A percentile compares a stretch with the other conserved stretches of the same genome.
Conservation (phyloP, 208 protist species). For the Histomonas meleagridis region DNA sequence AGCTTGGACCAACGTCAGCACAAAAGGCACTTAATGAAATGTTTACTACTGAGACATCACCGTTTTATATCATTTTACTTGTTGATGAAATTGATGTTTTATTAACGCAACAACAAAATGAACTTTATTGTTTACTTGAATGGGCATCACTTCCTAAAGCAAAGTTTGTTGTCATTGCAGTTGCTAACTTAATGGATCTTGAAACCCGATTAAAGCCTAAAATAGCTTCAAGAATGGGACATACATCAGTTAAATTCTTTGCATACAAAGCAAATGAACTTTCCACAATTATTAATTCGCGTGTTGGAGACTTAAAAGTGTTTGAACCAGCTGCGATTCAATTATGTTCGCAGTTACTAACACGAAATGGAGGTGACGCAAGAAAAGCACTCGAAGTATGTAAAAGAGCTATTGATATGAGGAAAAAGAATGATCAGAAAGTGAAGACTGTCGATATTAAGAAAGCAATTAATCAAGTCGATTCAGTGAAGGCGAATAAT, state of each 20-base stretch:
- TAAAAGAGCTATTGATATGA: conserved; percentile 19
- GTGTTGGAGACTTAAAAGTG: neutral
- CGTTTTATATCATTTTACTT: neutral
- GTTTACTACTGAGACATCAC: neutral
- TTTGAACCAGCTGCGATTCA: neutral
- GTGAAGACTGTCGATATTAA: neutral
- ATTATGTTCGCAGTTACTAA: neutral
- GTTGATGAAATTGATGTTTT: conserved; percentile 29
- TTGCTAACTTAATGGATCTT: conserved; percentile 35
- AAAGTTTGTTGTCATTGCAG: neutral
- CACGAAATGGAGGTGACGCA: neutral
- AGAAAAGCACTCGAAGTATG: conserved; percentile 29
- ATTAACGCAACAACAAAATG: neutral
- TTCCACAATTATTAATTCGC: neutral
- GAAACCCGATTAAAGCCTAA: conserved; percentile 5
- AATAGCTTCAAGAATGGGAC: conserved; percentile 4
- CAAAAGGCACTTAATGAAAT: neutral
- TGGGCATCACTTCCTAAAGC: neutral
- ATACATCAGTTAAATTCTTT: neutral
- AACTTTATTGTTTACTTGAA: conserved; percentile 4
- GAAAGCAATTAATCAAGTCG: neutral
- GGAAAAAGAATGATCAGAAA: neutral
- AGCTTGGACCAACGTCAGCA: neutral
- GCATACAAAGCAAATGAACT: conserved; percentile 11
- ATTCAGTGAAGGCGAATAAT: neutral